Conservation (phyloP, 257 asterid genomes). For the Solanum tarapatanum region DNA sequence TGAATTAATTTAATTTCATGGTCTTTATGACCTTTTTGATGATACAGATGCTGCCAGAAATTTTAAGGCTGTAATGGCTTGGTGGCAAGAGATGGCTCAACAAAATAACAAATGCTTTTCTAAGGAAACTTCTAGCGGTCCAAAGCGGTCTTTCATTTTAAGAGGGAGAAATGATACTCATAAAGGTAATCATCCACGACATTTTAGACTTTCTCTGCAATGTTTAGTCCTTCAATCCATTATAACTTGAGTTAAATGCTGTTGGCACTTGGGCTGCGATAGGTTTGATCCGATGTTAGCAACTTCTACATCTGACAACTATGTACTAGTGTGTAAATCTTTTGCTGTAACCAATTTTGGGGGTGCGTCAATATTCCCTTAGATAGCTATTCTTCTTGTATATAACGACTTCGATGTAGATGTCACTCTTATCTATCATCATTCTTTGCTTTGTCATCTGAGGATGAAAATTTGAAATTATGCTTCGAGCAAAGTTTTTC, state of each 20-base stretch:
- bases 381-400: background rate
- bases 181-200: conserved; percentile 41
- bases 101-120: conserved; percentile 50
- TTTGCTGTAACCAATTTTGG: background rate
- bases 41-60: conserved; percentile 53
- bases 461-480: background rate
- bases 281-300: background rate
- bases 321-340: background rate
- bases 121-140: conserved; percentile 17
- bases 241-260: background rate
- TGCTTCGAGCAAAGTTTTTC: background rate
- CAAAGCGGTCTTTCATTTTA: conserved; percentile 17
- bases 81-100: conserved; percentile 99
- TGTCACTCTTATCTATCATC: background rate
- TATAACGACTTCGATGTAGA: background rate
- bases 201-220: background rate
- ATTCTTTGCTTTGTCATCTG: background rate
- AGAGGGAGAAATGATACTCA: conserved; percentile 24
- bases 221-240: background rate
- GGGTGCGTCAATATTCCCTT: background rate
- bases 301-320: background rate
- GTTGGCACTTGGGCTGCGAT: background rate
- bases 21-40: background rate
- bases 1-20: background rate
- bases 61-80: conserved; percentile 81